Percentiles rank a stretch among this genome's conserved stretches.
These are phyloP conservation scores for Tubosaeta brunneosetosa DNA, from an alignment of 768 basidiomycete genomes.

Conservation along the genomic window DNA sequence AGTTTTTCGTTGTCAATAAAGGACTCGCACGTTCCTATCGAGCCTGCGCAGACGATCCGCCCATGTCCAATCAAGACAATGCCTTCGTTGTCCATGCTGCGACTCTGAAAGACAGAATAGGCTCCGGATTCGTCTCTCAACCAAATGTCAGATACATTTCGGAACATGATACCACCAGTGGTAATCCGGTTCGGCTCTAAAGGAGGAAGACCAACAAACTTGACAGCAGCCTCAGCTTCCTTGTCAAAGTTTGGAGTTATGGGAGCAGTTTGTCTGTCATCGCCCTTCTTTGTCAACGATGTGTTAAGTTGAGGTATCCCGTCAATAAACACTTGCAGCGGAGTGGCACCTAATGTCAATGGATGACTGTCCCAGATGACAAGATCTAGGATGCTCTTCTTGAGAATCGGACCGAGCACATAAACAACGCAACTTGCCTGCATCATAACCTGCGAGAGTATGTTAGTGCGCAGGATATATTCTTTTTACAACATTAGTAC, in stretches of 20 bases:
- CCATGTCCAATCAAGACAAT: constrained; percentile 52
- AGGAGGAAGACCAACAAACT: constrained; percentile 68
- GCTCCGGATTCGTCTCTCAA: constrained; percentile 20
- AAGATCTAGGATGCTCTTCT: constrained; percentile 33
- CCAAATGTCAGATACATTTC: constrained; percentile 43
- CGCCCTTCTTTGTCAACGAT: constrained; percentile 42
- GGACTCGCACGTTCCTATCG: constrained; percentile 7
- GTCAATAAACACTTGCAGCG: constrained; percentile 77
- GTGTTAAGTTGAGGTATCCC: constrained; percentile 61
- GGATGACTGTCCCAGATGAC: constrained; percentile 76
- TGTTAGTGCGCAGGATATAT: constrained; percentile 2
- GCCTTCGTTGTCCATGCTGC: constrained; percentile 12
- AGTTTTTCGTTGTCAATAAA: constrained; percentile 7
- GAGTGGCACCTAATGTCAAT: constrained; percentile 72
- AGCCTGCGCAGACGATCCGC: constrained; percentile 45
- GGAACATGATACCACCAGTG: constrained; percentile 44
- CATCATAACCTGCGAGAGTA: constrained; percentile 56
- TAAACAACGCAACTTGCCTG: constrained; percentile 30
- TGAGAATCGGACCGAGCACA: not conserved
- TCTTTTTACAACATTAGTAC: not conserved
- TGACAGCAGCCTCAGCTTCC: constrained; percentile 53
- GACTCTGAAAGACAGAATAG: constrained; percentile 13
- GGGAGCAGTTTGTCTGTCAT: constrained; percentile 47
- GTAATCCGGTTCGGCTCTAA: constrained; percentile 37
- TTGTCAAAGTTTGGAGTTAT: constrained; percentile 52